A percentile compares a stretch with the other conserved stretches of the same genome.
These are phyloP conservation scores for Canavalia ensiformis DNA, from an alignment of 306 rosid genomes.

Conservation along the genomic window DNA sequence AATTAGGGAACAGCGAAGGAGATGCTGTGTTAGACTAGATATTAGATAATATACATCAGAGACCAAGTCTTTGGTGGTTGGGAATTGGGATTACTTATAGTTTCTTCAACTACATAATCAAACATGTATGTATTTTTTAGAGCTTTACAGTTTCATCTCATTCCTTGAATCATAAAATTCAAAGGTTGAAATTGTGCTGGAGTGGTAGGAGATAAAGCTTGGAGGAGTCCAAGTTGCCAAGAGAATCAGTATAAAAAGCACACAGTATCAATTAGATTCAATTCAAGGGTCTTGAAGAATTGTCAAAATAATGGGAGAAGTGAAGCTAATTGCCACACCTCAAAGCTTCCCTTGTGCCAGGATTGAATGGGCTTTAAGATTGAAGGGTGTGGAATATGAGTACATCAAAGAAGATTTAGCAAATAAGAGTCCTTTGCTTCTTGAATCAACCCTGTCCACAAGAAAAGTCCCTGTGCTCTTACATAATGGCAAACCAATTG, in stretches of 20 bases:
- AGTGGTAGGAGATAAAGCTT: too few species aligned
- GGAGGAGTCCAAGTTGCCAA: too few species aligned
- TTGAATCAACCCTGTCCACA: slow-evolving; percentile 61
- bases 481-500: slow-evolving; percentile 47
- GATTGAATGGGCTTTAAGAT: slow-evolving; percentile 59
- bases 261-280: background rate
- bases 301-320: slow-evolving; percentile 50
- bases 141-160: background rate
- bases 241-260: background rate
- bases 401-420: slow-evolving; percentile 51
- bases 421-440: slow-evolving; percentile 59
- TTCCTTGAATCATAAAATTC: too few species aligned
- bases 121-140: background rate
- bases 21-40: background rate
- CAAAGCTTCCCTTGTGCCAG: slow-evolving; percentile 56
- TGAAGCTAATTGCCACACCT: slow-evolving; percentile 53
- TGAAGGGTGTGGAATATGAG: slow-evolving; percentile 64
- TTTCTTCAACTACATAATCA: background rate
- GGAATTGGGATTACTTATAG: background rate
- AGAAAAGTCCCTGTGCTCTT: slow-evolving; percentile 62
- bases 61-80: background rate
- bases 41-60: background rate
- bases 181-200: too few species aligned
- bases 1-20: too few species aligned
- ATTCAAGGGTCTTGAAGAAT: background rate